Percentiles rank a stretch among this genome's conserved stretches.
Conservation (phyloP, 1,284 basidiomycete species). For the Cryptococcus sp. region DNA sequence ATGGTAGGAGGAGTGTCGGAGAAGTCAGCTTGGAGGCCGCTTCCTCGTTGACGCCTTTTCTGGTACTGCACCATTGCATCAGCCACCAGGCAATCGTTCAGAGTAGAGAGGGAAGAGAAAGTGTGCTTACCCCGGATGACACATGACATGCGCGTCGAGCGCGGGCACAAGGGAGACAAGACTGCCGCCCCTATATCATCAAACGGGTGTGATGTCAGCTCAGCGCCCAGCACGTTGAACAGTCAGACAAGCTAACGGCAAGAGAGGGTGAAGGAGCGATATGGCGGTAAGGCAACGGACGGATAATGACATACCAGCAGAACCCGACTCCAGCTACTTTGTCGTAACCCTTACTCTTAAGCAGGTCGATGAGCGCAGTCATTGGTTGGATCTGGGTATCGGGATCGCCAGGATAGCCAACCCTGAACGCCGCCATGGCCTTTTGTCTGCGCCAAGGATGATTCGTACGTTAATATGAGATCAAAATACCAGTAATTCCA, state of each 20-base stretch:
- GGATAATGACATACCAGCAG: constrained; percentile 31
- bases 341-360: constrained; percentile 36
- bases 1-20: constrained; percentile 47
- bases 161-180: constrained; percentile 14
- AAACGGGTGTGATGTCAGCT: constrained; percentile 16
- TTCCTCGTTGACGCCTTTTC: constrained; percentile 16
- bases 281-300: background rate
- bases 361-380: constrained; percentile 29
- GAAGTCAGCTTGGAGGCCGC: constrained; percentile 41
- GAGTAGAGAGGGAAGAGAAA: background rate
- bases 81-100: background rate
- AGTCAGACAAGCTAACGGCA: background rate
- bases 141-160: constrained; percentile 25
- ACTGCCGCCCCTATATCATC: constrained; percentile 24
- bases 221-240: constrained; percentile 4
- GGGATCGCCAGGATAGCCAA: constrained; percentile 12
- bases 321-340: constrained; percentile 44
- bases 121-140: constrained; percentile 26
- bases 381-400: constrained; percentile 17
- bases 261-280: constrained; percentile 17
- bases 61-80: background rate
- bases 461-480: background rate
- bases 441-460: background rate
- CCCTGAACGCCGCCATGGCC: constrained; percentile 8
- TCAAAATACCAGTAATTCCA: too few species aligned